Percentiles rank a stretch among this genome's conserved stretches.
Conservation (phyloP, 345 rosid genomes). For the Lepidium sativum region DNA sequence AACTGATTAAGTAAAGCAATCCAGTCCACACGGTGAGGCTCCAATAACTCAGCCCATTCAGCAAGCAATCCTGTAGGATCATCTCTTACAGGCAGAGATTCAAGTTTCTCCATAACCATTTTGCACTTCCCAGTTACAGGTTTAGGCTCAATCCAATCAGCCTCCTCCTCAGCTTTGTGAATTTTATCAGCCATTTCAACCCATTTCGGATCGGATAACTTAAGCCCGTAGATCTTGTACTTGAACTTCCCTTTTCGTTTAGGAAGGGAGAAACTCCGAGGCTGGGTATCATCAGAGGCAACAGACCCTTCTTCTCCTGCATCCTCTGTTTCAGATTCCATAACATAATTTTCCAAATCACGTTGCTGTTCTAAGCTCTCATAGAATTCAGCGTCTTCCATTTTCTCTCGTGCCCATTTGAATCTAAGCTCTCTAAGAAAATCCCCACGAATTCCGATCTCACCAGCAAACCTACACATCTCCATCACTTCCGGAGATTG, state of each 20-base stretch:
- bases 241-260: slow-evolving; percentile 76
- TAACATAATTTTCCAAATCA: slow-evolving; percentile 30
- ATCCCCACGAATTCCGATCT: slow-evolving; percentile 84
- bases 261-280: slow-evolving; percentile 49
- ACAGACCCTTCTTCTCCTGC: slow-evolving; percentile 19
- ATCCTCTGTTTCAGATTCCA: slow-evolving; percentile 21
- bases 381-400: slow-evolving; percentile 81
- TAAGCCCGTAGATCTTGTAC: slow-evolving; percentile 89
- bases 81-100: slow-evolving; percentile 51
- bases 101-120: slow-evolving; percentile 57
- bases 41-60: slow-evolving; percentile 70
- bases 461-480: slow-evolving; percentile 86
- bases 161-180: slow-evolving; percentile 53
- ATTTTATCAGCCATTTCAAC: slow-evolving; percentile 59
- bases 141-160: slow-evolving; percentile 67
- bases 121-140: slow-evolving; percentile 65
- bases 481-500: slow-evolving; percentile 69
- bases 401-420: slow-evolving; percentile 77
- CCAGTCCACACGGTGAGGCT: slow-evolving; percentile 86
- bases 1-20: slow-evolving; percentile 54
- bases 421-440: slow-evolving; percentile 82
- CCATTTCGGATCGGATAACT: slow-evolving; percentile 81
- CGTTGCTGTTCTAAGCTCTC: slow-evolving; percentile 40
- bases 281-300: slow-evolving; percentile 25
- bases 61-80: slow-evolving; percentile 57